phyloP scores from a whole-genome alignment of 2,329 filamentous ascomycete genomes.

The Sarocladiaceae sp. region DNA sequence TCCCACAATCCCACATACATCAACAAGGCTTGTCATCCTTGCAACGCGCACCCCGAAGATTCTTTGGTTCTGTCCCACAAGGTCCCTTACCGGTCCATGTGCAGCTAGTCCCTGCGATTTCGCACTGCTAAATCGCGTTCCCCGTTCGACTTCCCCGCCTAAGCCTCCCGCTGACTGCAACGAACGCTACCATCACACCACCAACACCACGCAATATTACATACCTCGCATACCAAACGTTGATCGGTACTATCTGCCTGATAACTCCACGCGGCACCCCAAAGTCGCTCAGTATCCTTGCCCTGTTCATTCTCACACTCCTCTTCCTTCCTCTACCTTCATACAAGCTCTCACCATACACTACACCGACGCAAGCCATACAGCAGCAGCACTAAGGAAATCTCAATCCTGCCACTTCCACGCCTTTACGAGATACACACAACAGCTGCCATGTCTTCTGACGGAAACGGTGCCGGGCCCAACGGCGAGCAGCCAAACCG shows the following conservation, averaged over 20 bases:
- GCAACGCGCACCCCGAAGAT: neutral
- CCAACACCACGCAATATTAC: conserved; percentile 1
- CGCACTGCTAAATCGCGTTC: no score
- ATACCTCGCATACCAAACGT: conserved; percentile 3
- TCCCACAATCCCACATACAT: conserved; percentile 3
- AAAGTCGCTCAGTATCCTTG: no score
- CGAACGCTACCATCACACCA: no score
- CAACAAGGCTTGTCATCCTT: neutral
- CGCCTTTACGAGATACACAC: neutral
- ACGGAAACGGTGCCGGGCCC: conserved; percentile 21
- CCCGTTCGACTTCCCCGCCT: no score
- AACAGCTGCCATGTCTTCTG: conserved; percentile 25
- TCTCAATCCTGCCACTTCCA: neutral
- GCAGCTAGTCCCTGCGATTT: conserved; percentile 3
- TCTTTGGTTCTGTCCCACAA: conserved; percentile 1
- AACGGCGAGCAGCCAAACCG: conserved; percentile 31
- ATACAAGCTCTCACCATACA: neutral
- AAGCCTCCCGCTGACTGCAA: no score
- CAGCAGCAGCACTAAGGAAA: neutral
- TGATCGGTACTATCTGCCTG: neutral
- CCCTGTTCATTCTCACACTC: neutral
- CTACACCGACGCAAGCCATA: neutral
- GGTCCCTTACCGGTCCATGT: neutral
- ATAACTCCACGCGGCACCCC: neutral
- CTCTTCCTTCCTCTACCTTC: neutral